These are phyloP conservation scores for Fusarium pilosicola DNA, from an alignment of 2,329 filamentous ascomycete species.

Conservation along the genomic window DNA sequence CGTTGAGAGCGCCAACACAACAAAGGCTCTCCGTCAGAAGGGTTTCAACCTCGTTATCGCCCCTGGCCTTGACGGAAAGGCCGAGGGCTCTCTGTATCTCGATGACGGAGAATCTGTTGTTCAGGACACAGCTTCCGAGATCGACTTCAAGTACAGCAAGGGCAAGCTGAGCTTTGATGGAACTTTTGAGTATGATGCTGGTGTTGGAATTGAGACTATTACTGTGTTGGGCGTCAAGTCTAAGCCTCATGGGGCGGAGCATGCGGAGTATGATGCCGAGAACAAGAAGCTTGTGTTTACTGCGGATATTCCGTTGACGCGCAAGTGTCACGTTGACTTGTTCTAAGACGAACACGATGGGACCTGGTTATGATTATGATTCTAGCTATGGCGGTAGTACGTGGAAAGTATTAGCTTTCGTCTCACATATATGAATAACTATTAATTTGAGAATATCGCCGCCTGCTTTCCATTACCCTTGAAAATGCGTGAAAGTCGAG, in stretches of 20 bases:
- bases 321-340: slow-evolving; percentile 9
- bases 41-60: slow-evolving; percentile 77
- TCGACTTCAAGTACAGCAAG: slow-evolving; percentile 69
- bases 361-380: not conserved
- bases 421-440: not conserved
- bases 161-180: slow-evolving; percentile 63
- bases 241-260: slow-evolving; percentile 14
- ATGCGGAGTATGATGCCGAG: slow-evolving; percentile 36
- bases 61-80: slow-evolving; percentile 68
- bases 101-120: slow-evolving; percentile 77
- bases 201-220: slow-evolving; percentile 56
- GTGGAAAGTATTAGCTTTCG: not conserved
- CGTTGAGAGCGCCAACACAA: slow-evolving; percentile 66
- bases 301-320: slow-evolving; percentile 36
- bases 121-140: slow-evolving; percentile 64
- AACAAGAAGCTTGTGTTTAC: slow-evolving; percentile 38
- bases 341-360: not conserved
- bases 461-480: too few species aligned
- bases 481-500: too few species aligned
- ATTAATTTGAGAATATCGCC: not conserved
- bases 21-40: slow-evolving; percentile 68
- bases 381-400: not conserved
- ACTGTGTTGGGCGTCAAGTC: slow-evolving; percentile 56
- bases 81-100: slow-evolving; percentile 73
- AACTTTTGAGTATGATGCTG: slow-evolving; percentile 62